These are phyloP conservation scores for Xylaria bambusicola DNA, from an alignment of 495 filamentous ascomycete species.

Conservation along the genomic window DNA sequence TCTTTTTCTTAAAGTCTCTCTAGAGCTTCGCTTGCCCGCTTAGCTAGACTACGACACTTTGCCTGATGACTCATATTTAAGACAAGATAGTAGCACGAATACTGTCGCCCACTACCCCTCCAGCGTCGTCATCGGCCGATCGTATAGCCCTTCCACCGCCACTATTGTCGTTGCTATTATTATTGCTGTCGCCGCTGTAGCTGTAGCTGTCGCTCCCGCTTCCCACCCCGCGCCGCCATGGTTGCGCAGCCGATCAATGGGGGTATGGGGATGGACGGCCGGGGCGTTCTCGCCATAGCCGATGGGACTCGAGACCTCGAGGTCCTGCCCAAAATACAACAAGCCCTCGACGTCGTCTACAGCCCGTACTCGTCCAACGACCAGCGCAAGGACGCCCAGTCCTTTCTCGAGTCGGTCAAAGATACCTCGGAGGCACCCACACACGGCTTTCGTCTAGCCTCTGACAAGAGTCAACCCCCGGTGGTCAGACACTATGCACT, in stretches of 20 bases:
- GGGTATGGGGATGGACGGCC: constrained; percentile 34
- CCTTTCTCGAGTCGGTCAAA: constrained; percentile 83
- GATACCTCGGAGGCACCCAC: constrained; percentile 72
- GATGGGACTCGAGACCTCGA: constrained; percentile 24
- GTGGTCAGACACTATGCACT: constrained; percentile 92
- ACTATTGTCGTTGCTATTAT: background rate
- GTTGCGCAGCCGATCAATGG: constrained; percentile 33
- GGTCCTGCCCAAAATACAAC: constrained; percentile 64
- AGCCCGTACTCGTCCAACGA: constrained; percentile 79
- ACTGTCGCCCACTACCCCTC: constrained; percentile 29
- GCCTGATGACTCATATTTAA: constrained; percentile 34
- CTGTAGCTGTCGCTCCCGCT: constrained; percentile 3
- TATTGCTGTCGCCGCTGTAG: background rate
- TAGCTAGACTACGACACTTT: constrained; percentile 8
- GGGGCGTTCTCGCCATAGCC: constrained; percentile 16
- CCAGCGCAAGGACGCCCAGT: constrained; percentile 77
- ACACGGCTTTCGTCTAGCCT: constrained; percentile 83
- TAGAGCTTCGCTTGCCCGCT: constrained; percentile 1
- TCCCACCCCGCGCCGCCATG: constrained; percentile 20
- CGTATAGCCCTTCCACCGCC: constrained; percentile 17
- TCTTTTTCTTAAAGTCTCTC: background rate
- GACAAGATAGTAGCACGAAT: constrained; percentile 24
- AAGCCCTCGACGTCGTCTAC: constrained; percentile 84
- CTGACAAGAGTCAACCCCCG: constrained; percentile 67
- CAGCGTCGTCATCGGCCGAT: constrained; percentile 31